Percentiles rank a stretch among this genome's conserved stretches.
Conservation (phyloP, 2,329 filamentous ascomycete species). For the Paecilomyces niveus region DNA sequence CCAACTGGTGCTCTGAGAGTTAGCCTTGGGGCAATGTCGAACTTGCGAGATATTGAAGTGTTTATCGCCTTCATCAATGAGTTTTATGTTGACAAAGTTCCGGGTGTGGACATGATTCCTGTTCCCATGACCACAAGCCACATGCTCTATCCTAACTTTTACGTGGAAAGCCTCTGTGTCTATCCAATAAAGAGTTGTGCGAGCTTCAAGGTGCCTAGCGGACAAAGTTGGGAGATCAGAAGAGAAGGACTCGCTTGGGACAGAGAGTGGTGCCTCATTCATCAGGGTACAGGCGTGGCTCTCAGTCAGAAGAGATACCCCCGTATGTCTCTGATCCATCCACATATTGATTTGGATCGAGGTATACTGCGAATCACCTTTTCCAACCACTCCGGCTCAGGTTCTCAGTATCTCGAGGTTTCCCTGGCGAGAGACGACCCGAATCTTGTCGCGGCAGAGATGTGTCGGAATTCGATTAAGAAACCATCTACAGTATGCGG, state of each 20-base stretch:
- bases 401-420: conserved; percentile 26
- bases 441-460: conserved; percentile 59
- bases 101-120: conserved; percentile 11
- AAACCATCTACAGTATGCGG: conserved; percentile 69
- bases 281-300: conserved; percentile 74
- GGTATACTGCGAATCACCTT: conserved; percentile 57
- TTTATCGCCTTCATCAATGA: conserved; percentile 68
- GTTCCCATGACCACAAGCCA: conserved; percentile 7
- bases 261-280: conserved; percentile 90
- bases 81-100: conserved; percentile 50
- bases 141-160: conserved; percentile 26
- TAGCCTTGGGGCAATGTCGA: conserved; percentile 89
- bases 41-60: conserved; percentile 60
- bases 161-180: conserved; percentile 61
- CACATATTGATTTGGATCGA: conserved; percentile 61
- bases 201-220: conserved; percentile 62
- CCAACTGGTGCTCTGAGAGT: conserved; percentile 80
- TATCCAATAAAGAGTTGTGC: conserved; percentile 96
- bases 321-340: conserved; percentile 76
- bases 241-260: conserved; percentile 88
- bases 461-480: conserved; percentile 33
- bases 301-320: conserved; percentile 86
- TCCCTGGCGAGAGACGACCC: conserved; percentile 25
- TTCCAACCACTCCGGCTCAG: conserved; percentile 26
- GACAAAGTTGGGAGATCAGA: conserved; percentile 65